Conservation (phyloP, 768 basidiomycete species). For the Multifurca ochricompacta region DNA sequence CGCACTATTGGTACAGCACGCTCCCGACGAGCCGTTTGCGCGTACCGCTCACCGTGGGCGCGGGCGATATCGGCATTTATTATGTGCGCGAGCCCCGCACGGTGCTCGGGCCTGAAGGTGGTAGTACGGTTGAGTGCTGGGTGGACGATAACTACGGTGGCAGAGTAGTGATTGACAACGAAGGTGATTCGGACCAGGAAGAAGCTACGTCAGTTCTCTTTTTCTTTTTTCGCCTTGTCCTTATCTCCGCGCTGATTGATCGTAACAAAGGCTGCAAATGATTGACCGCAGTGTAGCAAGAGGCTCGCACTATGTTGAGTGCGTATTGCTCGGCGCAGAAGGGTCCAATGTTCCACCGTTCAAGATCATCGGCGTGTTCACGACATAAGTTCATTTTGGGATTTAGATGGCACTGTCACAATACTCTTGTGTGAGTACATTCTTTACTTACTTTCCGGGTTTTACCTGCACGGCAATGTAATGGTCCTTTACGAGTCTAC, state of each 20-base stretch:
- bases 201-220: slow-evolving; percentile 53
- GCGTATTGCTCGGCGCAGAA: slow-evolving; percentile 80
- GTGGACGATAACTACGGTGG: slow-evolving; percentile 93
- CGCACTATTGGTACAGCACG: slow-evolving; percentile 91
- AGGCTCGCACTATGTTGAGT: slow-evolving; percentile 93
- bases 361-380: slow-evolving; percentile 87
- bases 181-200: slow-evolving; percentile 52
- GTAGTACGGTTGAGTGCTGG: slow-evolving; percentile 84
- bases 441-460: not conserved
- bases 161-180: slow-evolving; percentile 69
- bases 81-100: slow-evolving; percentile 66
- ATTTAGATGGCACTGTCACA: not conserved
- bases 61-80: slow-evolving; percentile 91
- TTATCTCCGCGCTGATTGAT: not conserved
- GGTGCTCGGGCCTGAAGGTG: slow-evolving; percentile 41
- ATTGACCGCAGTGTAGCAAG: slow-evolving; percentile 83
- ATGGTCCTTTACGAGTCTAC: not conserved
- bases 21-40: slow-evolving; percentile 75
- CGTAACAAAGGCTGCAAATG: slow-evolving; percentile 52
- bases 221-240: not conserved
- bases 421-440: not conserved
- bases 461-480: not conserved
- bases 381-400: slow-evolving; percentile 42
- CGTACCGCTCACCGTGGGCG: slow-evolving; percentile 75
- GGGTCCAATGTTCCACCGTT: slow-evolving; percentile 72